These are phyloP conservation scores for Trichosporon sp. DNA, from an alignment of 1,284 basidiomycete species.

Conservation along the genomic window DNA sequence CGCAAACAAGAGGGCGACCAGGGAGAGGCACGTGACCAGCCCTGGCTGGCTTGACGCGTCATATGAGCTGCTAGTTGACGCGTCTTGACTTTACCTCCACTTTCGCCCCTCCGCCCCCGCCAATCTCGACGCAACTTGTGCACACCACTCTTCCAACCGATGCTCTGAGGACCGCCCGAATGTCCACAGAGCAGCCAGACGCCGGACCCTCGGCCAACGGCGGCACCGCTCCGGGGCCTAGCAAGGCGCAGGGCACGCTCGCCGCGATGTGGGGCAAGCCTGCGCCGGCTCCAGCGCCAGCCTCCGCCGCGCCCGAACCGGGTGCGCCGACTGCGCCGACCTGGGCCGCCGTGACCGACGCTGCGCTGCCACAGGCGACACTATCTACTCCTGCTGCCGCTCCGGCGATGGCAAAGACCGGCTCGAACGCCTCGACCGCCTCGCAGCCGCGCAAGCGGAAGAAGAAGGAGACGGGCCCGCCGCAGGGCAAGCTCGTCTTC, in stretches of 20 bases:
- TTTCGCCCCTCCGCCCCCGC: not conserved
- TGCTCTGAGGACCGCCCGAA: not conserved
- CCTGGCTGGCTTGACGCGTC: not conserved
- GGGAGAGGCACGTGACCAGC: not conserved
- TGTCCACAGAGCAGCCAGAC: constrained; percentile 3
- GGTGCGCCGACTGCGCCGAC: not conserved
- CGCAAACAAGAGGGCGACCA: too few species aligned
- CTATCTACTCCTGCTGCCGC: not conserved
- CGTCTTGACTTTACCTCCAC: constrained; percentile 5
- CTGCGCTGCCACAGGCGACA: not conserved
- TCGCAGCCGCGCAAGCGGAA: constrained; percentile 14
- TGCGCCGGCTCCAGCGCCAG: not conserved
- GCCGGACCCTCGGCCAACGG: not conserved
- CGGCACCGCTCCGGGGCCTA: not conserved
- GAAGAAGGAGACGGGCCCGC: constrained; percentile 9
- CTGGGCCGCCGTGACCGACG: not conserved
- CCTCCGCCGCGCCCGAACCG: too few species aligned
- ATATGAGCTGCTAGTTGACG: not conserved
- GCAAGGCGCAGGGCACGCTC: not conserved
- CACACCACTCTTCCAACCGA: not conserved
- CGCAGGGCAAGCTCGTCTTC: constrained; percentile 15
- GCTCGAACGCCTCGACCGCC: not conserved
- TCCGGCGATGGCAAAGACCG: not conserved
- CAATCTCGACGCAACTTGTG: not conserved
- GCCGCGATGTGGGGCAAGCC: not conserved